Percentiles rank a stretch among this genome's conserved stretches.
Conservation (phyloP, 2,329 filamentous ascomycete genomes). For the Cordyceps pruinosa region DNA sequence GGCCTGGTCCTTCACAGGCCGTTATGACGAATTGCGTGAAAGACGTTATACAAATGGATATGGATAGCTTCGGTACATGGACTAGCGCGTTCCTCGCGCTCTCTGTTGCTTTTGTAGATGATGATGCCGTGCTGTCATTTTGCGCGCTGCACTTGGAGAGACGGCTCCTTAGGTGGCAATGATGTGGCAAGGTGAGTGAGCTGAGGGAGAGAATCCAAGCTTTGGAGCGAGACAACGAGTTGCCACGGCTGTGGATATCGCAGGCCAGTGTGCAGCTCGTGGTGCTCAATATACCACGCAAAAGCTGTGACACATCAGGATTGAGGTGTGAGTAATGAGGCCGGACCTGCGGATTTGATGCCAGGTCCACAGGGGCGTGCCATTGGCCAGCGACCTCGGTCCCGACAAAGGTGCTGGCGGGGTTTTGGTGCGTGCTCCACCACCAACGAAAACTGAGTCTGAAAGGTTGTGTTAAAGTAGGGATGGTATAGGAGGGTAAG, state of each 20-base stretch:
- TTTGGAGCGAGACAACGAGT: neutral
- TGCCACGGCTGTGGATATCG: neutral
- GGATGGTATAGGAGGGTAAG: too few relatives aligned
- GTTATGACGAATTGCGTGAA: neutral
- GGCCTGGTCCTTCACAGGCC: neutral
- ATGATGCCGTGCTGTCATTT: conserved; percentile 2
- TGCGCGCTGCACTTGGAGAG: neutral
- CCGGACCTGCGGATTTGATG: too few relatives aligned
- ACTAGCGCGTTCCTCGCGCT: neutral
- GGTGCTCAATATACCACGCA: neutral
- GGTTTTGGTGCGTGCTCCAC: neutral
- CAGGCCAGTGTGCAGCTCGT: neutral
- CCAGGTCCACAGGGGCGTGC: neutral
- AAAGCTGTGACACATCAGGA: conserved; percentile 1
- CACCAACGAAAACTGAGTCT: too few relatives aligned
- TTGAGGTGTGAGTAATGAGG: neutral
- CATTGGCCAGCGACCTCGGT: neutral
- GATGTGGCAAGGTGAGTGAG: neutral
- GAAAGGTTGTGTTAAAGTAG: too few relatives aligned
- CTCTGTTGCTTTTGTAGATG: neutral
- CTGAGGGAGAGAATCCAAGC: too few relatives aligned
- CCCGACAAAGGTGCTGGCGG: neutral
- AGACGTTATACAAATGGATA: neutral
- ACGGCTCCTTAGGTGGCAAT: neutral
- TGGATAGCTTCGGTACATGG: too few relatives aligned